These are phyloP conservation scores for Kockovaella imperatae DNA, from an alignment of 768 basidiomycete species.

Conservation along the genomic window DNA sequence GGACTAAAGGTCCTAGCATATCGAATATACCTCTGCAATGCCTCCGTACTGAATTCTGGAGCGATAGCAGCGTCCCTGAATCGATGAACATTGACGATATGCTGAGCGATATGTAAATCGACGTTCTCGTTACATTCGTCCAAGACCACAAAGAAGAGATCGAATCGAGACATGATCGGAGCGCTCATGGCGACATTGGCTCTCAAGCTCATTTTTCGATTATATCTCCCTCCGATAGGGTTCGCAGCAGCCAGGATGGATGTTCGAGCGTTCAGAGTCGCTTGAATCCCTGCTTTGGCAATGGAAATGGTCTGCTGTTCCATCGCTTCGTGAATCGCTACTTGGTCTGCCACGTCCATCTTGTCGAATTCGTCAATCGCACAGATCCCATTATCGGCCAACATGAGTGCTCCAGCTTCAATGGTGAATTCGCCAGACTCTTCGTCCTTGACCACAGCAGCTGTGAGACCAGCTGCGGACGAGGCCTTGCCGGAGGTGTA, in stretches of 20 bases:
- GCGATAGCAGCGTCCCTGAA: constrained; percentile 90
- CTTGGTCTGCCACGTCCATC: constrained; percentile 97
- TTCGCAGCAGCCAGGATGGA: constrained; percentile 97
- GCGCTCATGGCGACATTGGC: constrained; percentile 96
- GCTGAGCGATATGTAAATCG: constrained; percentile 86
- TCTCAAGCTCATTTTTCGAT: constrained; percentile 81
- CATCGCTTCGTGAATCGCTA: constrained; percentile 99
- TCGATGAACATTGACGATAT: constrained; percentile 95
- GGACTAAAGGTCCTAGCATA: constrained; percentile 97
- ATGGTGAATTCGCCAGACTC: constrained; percentile 99
- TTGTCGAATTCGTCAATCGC: constrained; percentile 99
- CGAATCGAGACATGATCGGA: constrained; percentile 98
- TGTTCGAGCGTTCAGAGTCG: constrained; percentile 93
- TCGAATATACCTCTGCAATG: constrained; percentile 90
- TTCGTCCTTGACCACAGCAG: constrained; percentile 96
- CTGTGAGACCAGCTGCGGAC: constrained; percentile 95
- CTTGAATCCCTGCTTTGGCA: constrained; percentile 97
- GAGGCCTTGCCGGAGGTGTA: constrained; percentile 99
- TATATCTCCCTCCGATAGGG: constrained; percentile 92
- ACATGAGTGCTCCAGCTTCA: constrained; percentile 97
- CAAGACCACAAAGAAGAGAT: constrained; percentile 94
- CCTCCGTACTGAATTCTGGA: constrained; percentile 95
- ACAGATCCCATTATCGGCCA: constrained; percentile 98
- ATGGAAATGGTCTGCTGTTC: constrained; percentile 99
- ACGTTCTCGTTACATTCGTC: constrained; percentile 92